These are phyloP conservation scores for Wickerhamiella spandovensis DNA, from an alignment of 805 yeast species.

Conservation along the genomic window DNA sequence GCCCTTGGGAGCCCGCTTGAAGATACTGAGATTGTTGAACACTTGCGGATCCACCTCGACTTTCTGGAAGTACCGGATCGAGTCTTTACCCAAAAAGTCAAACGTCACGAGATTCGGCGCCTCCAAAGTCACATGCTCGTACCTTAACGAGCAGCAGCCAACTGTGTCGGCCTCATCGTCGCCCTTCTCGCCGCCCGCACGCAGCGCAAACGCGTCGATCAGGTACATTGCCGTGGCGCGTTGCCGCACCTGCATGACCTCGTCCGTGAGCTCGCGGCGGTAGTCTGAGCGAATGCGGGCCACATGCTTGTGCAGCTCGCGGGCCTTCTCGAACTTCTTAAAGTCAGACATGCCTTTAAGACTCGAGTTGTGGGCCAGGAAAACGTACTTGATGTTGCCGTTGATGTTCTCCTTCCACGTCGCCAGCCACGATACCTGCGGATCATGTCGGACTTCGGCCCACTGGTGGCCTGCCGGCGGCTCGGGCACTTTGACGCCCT, in stretches of 20 bases:
- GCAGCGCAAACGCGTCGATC: slow-evolving; percentile 81
- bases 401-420: slow-evolving; percentile 94
- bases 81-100: slow-evolving; percentile 92
- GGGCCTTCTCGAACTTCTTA: slow-evolving; percentile 87
- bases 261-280: slow-evolving; percentile 50
- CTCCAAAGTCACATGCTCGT: slow-evolving; percentile 71
- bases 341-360: slow-evolving; percentile 83
- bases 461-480: slow-evolving; percentile 83
- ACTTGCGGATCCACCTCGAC: slow-evolving; percentile 88
- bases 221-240: slow-evolving; percentile 88
- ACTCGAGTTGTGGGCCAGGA: slow-evolving; percentile 83
- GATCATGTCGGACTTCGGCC: slow-evolving; percentile 84
- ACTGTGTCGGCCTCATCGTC: slow-evolving; percentile 98
- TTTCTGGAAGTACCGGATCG: slow-evolving; percentile 81
- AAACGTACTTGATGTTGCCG: slow-evolving; percentile 71
- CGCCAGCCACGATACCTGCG: slow-evolving; percentile 88
- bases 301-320: slow-evolving; percentile 64
- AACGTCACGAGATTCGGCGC: slow-evolving; percentile 80
- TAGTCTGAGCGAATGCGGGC: slow-evolving; percentile 66
- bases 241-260: slow-evolving; percentile 74
- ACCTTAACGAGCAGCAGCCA: slow-evolving; percentile 90
- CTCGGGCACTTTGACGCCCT: slow-evolving; percentile 56
- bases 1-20: slow-evolving; percentile 76
- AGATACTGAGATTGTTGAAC: slow-evolving; percentile 73
- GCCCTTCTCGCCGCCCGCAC: slow-evolving; percentile 97